A percentile compares a stretch with the other conserved stretches of the same genome.
Evolutionary conservation across 140 eudicot genomes (phyloP).

Genomic region (Senecio squalidus): DNA sequence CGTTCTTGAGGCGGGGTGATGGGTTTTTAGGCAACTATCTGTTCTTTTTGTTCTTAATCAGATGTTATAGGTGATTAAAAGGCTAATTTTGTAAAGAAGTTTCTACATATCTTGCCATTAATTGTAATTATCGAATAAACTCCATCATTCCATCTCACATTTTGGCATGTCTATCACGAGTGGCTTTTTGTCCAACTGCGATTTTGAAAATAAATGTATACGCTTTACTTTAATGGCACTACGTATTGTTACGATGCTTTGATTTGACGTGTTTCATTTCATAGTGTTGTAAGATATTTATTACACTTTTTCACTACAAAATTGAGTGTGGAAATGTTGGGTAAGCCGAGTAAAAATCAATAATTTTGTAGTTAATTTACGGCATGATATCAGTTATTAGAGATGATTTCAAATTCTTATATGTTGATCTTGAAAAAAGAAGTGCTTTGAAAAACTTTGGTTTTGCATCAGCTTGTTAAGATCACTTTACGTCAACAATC

Average conservation of each 20-base stretch:
- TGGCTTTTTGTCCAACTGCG: background rate
- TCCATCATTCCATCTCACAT: constrained; percentile 21
- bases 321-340: too few relatives aligned
- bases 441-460: too few relatives aligned
- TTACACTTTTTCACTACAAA: too few relatives aligned
- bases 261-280: background rate
- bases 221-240: background rate
- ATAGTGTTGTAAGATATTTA: background rate
- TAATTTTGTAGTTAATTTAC: too few relatives aligned
- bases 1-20: constrained; percentile 13
- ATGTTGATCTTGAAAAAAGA: too few relatives aligned
- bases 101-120: constrained; percentile 17
- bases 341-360: too few relatives aligned
- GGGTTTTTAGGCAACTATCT: background rate
- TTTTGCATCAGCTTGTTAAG: too few relatives aligned
- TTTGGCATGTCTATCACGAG: constrained; percentile 15
- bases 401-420: too few relatives aligned
- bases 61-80: constrained; percentile 19
- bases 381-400: too few relatives aligned
- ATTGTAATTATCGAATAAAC: constrained; percentile 32
- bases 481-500: too few relatives aligned
- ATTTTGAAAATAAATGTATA: constrained; percentile 8
- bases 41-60: constrained; percentile 12
- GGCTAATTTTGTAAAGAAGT: constrained; percentile 23
- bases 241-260: background rate